Evolutionary conservation across 306 rosid species (phyloP).

Genomic region (Ziziphus jujuba): DNA sequence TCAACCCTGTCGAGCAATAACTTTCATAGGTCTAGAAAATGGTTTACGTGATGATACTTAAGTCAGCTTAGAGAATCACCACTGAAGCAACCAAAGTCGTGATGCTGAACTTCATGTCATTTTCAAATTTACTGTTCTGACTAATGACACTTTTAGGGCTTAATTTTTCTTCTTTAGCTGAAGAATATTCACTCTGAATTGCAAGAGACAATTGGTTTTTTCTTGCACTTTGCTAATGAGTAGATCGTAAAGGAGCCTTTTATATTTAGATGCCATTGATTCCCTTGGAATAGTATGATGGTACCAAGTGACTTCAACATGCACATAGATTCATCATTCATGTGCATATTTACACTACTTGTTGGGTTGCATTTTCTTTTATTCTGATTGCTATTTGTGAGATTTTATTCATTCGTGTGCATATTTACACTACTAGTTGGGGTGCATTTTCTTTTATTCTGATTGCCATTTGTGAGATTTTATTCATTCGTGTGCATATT

Average conservation of each 20-base stretch:
- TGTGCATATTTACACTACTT: slow-evolving; percentile 5
- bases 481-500: not conserved
- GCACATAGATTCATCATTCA: slow-evolving; percentile 12
- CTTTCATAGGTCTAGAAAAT: not conserved
- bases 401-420: not conserved
- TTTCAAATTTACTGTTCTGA: not conserved
- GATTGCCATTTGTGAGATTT: not conserved
- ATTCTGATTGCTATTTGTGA: slow-evolving; percentile 1
- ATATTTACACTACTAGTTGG: slow-evolving; percentile 4
- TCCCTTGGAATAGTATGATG: not conserved
- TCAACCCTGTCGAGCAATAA: not conserved
- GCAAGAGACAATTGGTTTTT: not conserved
- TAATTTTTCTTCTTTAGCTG: not conserved
- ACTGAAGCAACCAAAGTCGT: not conserved
- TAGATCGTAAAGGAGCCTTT: not conserved
- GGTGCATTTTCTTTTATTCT: slow-evolving; percentile 13
- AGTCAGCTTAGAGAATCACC: not conserved
- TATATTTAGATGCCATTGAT: not conserved
- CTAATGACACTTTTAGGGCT: no score
- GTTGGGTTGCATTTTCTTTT: slow-evolving; percentile 14
- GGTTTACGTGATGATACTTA: not conserved
- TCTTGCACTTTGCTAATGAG: not conserved
- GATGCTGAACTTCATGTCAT: not conserved
- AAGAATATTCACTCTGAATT: not conserved
- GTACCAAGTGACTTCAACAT: slow-evolving; percentile 18